Conservation (phyloP, 1,284 basidiomycete genomes). For the Cutaneotrichosporon cutaneum region DNA sequence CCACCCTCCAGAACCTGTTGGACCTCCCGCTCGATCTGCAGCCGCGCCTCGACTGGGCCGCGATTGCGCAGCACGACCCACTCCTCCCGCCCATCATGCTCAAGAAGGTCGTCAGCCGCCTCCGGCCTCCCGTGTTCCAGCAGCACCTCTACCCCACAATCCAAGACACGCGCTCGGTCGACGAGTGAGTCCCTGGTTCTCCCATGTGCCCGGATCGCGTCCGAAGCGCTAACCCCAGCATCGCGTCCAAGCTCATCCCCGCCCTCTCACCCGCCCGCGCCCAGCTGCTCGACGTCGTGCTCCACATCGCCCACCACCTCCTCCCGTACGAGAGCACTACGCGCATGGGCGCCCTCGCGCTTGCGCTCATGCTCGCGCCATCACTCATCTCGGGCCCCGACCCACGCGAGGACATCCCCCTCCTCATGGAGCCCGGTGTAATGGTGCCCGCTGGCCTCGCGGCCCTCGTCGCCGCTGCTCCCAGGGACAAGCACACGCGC, state of each 20-base stretch:
- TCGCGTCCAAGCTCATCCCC: slow-evolving; percentile 26
- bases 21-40: slow-evolving; percentile 31
- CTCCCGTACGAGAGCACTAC: slow-evolving; percentile 19
- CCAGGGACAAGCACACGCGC: neutral
- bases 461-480: neutral
- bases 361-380: slow-evolving; percentile 44
- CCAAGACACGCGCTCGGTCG: neutral
- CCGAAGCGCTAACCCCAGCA: slow-evolving; percentile 17
- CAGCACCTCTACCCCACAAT: slow-evolving; percentile 27
- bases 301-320: slow-evolving; percentile 31
- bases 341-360: slow-evolving; percentile 37
- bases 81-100: slow-evolving; percentile 34
- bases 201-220: neutral
- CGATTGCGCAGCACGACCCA: slow-evolving; percentile 36
- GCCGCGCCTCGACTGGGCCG: slow-evolving; percentile 37
- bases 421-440: slow-evolving; percentile 36
- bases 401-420: slow-evolving; percentile 37
- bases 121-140: slow-evolving; percentile 26
- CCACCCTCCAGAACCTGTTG: slow-evolving; percentile 28
- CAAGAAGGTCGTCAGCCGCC: slow-evolving; percentile 10
- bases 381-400: slow-evolving; percentile 37
- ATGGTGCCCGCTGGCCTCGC: slow-evolving; percentile 17
- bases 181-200: slow-evolving; percentile 24
- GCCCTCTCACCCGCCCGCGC: slow-evolving; percentile 15
- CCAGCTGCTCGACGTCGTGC: slow-evolving; percentile 27